Evolutionary conservation across 345 rosid species (phyloP), one percentile per base, ranked within the genome.

Genomic region (Adansonia digitata): DNA sequence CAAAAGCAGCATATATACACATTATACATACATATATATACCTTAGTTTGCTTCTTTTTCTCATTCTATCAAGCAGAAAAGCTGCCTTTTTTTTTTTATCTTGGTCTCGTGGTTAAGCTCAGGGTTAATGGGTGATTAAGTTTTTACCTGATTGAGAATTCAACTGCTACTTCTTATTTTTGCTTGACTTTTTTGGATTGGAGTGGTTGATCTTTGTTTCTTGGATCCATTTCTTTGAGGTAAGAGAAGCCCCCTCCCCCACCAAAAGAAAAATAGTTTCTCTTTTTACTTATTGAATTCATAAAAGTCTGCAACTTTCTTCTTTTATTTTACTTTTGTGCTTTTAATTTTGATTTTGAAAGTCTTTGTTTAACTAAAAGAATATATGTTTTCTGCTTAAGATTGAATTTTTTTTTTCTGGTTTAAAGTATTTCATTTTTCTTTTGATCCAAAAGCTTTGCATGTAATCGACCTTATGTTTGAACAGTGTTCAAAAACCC

Each of bases 211-310:
- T 29, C 64, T 75, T 75, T 65, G 53, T 57, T 61, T 43, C 80
- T 55, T 63, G 82, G 80, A 77, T 78, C 83, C 80, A 42, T 78
- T 78, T 62, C 71, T 72, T 76, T 73, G 74, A 76, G 84, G 82
- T 77, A 78, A 76, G 78, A 12, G 56, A 75, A 39, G n/a, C n/a
- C n/a, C n/a, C n/a, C n/a, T n/a, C n/a, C n/a, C n/a, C n/a, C n/a
- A n/a, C n/a, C n/a, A n/a, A n/a, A n/a, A n/a, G n/a, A 6, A 76
- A 61, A 56, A 69, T 26, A 71, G 15, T 63, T 51, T 73, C 64
- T 72, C 55, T 84, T 43, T 51, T 73, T 43, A 9, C 34, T 43
- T 48, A 55, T 20, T 73, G 43, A 31, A 61, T 68, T 71, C 24
- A 67, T 84, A 74, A 76, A 82, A 71, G 73, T 42, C 80, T 73